A percentile compares a stretch with the other conserved stretches of the same genome.
phyloP scores from a whole-genome alignment of 2,329 filamentous ascomycete species.

The Pestalotiopsis sp. region DNA sequence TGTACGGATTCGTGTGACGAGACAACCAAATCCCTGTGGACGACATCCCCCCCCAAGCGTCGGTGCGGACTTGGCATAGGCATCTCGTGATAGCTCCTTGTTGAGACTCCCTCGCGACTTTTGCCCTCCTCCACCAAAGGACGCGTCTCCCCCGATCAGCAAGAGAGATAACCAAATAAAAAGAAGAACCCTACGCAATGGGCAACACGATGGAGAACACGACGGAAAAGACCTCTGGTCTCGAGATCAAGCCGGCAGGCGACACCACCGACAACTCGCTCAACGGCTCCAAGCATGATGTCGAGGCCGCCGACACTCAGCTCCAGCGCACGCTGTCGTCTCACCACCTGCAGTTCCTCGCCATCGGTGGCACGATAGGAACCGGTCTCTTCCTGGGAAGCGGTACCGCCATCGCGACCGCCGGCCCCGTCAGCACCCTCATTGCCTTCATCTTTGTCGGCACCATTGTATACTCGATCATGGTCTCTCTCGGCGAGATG shows the following conservation, averaged over 20 bases:
- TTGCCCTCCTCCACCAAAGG: not conserved
- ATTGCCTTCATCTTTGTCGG: constrained; percentile 72
- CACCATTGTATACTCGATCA: constrained; percentile 72
- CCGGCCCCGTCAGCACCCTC: constrained; percentile 66
- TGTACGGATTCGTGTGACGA: not conserved
- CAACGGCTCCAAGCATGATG: constrained; percentile 22
- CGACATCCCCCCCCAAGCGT: not conserved
- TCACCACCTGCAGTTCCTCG: constrained; percentile 36
- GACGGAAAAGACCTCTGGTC: constrained; percentile 3
- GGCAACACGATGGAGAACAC: not conserved
- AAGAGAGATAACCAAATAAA: too few species aligned
- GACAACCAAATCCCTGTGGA: not conserved
- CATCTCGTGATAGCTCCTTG: not conserved
- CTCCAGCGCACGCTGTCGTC: constrained; percentile 32
- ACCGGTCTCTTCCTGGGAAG: constrained; percentile 73
- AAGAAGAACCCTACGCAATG: not conserved
- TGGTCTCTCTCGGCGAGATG: constrained; percentile 71
- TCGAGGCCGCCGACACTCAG: constrained; percentile 29
- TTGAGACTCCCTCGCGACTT: not conserved
- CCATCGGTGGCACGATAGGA: constrained; percentile 61
- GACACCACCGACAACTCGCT: not conserved
- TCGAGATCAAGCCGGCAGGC: constrained; percentile 6
- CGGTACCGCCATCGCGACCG: constrained; percentile 60
- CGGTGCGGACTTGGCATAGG: not conserved
- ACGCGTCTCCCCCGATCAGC: not conserved